phyloP scores from a whole-genome alignment of 345 rosid genomes.

The Corchorus olitorius region DNA sequence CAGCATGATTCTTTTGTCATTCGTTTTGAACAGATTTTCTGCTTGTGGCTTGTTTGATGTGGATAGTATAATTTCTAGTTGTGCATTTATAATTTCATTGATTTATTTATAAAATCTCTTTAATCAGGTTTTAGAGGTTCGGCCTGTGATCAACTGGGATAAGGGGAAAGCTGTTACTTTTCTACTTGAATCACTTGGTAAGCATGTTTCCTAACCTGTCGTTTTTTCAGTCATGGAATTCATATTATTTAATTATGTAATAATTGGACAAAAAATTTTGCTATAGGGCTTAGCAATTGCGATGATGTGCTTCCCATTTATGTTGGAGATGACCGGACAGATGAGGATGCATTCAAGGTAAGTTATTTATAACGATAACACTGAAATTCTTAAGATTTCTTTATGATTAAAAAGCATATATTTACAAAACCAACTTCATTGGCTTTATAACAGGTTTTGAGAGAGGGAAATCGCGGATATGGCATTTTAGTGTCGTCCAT shows the following conservation, averaged over 20 bases:
- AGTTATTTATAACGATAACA: neutral
- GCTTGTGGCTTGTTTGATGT: neutral
- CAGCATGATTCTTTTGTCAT: neutral
- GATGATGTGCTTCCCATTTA: conserved; percentile 93
- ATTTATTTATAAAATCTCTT: neutral
- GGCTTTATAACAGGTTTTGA: conserved; percentile 53
- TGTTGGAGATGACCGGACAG: conserved; percentile 94
- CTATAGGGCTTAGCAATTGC: conserved; percentile 60
- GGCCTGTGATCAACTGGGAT: conserved; percentile 93
- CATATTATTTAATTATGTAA: neutral
- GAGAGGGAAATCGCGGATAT: conserved; percentile 72
- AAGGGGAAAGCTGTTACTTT: conserved; percentile 93
- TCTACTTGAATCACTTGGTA: conserved; percentile 93
- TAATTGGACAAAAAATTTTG: neutral
- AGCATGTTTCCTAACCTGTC: neutral
- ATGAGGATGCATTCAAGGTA: conserved; percentile 98
- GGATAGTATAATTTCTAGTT: neutral
- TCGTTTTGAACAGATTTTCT: neutral
- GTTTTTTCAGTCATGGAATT: neutral
- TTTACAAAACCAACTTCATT: conserved; percentile 1
- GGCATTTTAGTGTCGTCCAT: conserved; percentile 81
- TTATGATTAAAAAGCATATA: neutral
- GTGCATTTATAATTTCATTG: conserved; percentile 12
- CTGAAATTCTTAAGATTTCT: neutral
- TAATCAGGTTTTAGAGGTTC: conserved; percentile 85